Evolutionary conservation across 2,329 filamentous ascomycete genomes (phyloP), one percentile per base, ranked within the genome.

Genomic region (Zymoseptoria brevis): DNA sequence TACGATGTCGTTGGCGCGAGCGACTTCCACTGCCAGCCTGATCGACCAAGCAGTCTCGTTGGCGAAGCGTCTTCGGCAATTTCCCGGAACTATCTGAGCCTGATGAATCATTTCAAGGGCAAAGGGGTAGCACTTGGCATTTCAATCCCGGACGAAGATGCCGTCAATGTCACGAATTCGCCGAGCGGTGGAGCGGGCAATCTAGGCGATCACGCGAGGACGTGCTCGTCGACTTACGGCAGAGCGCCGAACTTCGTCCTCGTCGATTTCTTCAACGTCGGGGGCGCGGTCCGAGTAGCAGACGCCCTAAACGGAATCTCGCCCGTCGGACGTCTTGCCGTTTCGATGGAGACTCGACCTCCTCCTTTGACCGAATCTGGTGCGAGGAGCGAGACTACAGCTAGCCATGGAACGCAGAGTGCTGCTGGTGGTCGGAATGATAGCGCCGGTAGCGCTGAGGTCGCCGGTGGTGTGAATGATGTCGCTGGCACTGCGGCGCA

Each of bases 81-180:
- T 11, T 57, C 56, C 19, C 48, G 45, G 26, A 62, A 62, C 16
- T 66, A 66, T 24, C 78, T 80, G 76, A 76, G 76, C 57, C 72
- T 80, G 41, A 72, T 80, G 60, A 80, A 80, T 59, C 78, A 80
- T 64, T 79, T 78, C 62, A 67, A 80, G 2, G 75, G 79, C 61
- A 64, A 74, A 8, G 71, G 77, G 54, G 64, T 78, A 29, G 57
- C 75, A 0, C 76, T 76, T 6, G 65, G 63, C 11, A 68, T 77
- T 13, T 64, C 73, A 41, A 65, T 79, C n/a, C 78, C 78, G 5
- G 75, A 79, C 57, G 70, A 75, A 16, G 62, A 67, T 4, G 69
- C 66, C 13, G 75, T 76, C 11, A 61, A 58, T 2, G 71, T 63
- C 19, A 80, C 78, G 0, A 80, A 80, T 58, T 75, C 76, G 7